These are phyloP conservation scores for Aspergillus bombycis DNA, from an alignment of 2,329 filamentous ascomycete species.

Conservation along the genomic window DNA sequence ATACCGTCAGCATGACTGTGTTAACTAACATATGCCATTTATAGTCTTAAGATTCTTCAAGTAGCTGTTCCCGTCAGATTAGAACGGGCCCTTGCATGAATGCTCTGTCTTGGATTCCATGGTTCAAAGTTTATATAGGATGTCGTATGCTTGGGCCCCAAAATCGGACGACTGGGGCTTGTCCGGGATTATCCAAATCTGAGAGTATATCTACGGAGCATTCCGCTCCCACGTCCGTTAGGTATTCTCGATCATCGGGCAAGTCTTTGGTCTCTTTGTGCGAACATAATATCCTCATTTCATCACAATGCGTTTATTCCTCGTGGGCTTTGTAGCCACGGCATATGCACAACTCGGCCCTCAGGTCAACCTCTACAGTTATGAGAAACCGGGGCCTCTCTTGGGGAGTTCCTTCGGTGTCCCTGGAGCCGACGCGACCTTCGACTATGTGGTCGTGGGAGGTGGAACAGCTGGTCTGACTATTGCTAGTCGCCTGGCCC, in stretches of 20 bases:
- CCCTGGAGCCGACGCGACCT: constrained; percentile 24
- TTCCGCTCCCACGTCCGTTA: neutral
- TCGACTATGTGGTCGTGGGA: constrained; percentile 30
- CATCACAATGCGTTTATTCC: constrained; percentile 7
- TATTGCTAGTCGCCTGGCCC: constrained; percentile 27
- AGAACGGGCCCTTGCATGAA: neutral
- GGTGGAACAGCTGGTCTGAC: constrained; percentile 32
- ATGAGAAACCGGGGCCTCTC: constrained; percentile 20
- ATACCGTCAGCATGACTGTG: neutral
- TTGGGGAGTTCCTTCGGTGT: constrained; percentile 24
- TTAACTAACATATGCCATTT: neutral
- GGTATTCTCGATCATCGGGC: neutral
- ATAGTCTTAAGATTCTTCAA: neutral
- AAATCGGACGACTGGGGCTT: neutral
- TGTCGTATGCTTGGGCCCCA: neutral
- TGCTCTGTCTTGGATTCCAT: neutral
- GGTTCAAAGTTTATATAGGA: neutral
- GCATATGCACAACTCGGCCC: constrained; percentile 8
- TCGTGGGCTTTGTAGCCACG: neutral
- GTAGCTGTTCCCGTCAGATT: neutral
- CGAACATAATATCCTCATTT: neutral
- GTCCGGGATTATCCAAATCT: neutral
- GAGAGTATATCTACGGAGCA: neutral
- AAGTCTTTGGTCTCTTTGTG: neutral
- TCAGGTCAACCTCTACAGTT: constrained; percentile 23